A percentile compares a stretch with the other conserved stretches of the same genome.
Evolutionary conservation across 2,329 filamentous ascomycete genomes (phyloP).

Genomic region (Colletotrichum plurivorum): DNA sequence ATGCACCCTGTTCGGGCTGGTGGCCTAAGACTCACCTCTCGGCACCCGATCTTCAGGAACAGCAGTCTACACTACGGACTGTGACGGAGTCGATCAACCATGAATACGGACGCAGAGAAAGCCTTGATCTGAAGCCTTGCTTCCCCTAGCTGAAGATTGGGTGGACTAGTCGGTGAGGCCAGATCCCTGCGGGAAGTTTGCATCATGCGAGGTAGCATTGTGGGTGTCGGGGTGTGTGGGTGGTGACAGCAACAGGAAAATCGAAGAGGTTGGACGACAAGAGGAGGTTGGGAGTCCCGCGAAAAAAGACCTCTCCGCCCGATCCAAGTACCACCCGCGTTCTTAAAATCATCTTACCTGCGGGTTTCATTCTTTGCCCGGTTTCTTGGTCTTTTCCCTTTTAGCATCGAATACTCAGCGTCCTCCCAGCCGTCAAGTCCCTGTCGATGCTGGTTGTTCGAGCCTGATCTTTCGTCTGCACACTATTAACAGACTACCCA

Average conservation of each 20-base stretch:
- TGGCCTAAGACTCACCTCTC: constrained; percentile 12
- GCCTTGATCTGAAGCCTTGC: constrained; percentile 8
- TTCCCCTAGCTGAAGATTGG: constrained; percentile 12
- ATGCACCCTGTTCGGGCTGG: constrained; percentile 20
- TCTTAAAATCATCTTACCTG: constrained; percentile 38
- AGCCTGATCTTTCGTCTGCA: constrained; percentile 23
- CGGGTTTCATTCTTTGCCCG: constrained; percentile 26
- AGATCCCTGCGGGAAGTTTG: constrained; percentile 35
- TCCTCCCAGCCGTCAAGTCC: constrained; percentile 19
- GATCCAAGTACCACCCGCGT: constrained; percentile 35
- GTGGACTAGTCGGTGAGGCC: constrained; percentile 21
- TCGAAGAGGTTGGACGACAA: constrained; percentile 36
- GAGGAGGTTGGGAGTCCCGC: constrained; percentile 40
- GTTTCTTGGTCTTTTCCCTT: constrained; percentile 29
- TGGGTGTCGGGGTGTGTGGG: constrained; percentile 37
- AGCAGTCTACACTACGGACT: constrained; percentile 3
- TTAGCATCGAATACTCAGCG: constrained; percentile 9
- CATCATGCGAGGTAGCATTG: constrained; percentile 35
- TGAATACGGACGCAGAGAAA: background rate
- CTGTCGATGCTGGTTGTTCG: constrained; percentile 15
- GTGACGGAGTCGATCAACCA: constrained; percentile 28
- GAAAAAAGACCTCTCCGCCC: constrained; percentile 29
- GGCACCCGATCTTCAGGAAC: constrained; percentile 40
- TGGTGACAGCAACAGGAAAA: constrained; percentile 38
- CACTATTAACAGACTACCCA: constrained; percentile 33